Percentiles rank a stretch among this genome's conserved stretches.
Evolutionary conservation across 169 alveolate genomes (phyloP).

Genomic region (Plasmodium inui): DNA sequence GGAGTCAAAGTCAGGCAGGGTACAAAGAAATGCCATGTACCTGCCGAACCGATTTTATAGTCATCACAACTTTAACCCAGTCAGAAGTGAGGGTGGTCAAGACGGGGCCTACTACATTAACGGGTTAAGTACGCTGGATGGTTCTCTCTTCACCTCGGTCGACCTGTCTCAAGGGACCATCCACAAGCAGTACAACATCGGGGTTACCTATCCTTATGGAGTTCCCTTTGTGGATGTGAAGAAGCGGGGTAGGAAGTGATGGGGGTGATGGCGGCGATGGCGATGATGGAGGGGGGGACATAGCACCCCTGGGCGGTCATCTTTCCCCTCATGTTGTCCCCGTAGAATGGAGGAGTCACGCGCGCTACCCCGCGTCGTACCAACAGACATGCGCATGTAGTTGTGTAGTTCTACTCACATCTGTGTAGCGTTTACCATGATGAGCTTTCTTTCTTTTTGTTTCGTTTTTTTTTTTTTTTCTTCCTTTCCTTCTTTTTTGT

Average conservation of each 20-base stretch:
- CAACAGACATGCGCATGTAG: background rate
- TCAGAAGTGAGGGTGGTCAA: background rate
- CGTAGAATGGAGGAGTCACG: background rate
- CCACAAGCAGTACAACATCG: conserved; percentile 35
- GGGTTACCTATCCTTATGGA: conserved; percentile 60
- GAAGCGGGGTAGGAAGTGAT: background rate
- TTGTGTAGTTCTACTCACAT: background rate
- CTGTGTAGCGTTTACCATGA: background rate
- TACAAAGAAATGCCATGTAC: conserved; percentile 4
- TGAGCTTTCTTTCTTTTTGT: background rate
- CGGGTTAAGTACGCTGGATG: conserved; percentile 1
- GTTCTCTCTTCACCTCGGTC: conserved; percentile 39
- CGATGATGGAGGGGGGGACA: background rate
- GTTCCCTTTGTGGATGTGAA: conserved; percentile 40
- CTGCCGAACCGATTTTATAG: conserved; percentile 14
- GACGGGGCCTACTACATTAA: conserved; percentile 22
- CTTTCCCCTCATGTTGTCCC: background rate
- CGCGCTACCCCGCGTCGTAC: background rate
- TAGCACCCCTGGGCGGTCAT: background rate
- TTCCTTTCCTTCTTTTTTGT: no score
- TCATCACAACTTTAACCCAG: conserved; percentile 11
- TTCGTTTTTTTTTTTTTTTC: no score
- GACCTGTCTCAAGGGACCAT: conserved; percentile 31
- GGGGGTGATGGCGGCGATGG: background rate
- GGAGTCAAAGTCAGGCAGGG: background rate